Evolutionary conservation across 192 early-diverging fungal species (phyloP), one percentile per base, ranked within the genome.

Genomic region (Dissophora globulifera): DNA sequence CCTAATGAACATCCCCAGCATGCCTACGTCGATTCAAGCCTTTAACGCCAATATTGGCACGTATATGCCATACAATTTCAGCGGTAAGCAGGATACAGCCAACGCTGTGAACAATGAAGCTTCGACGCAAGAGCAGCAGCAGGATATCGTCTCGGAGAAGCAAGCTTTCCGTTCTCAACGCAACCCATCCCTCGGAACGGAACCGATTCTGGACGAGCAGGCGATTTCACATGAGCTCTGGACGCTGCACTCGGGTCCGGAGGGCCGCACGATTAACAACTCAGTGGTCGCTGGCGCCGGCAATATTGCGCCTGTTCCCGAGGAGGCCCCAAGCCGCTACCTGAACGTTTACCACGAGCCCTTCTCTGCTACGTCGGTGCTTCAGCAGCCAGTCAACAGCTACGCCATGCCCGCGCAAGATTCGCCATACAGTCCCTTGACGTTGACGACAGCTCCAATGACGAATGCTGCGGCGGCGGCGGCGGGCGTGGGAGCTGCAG

Each of bases 31-130:
- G 35, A 76, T 76, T 25, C 62, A 66, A 35, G 72, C 64, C 27
- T 67, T 76, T 38, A 76, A 76, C 19, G 71, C 71, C 55, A 75
- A 75, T 50, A 60, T 75, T 17, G 71, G 71, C 16, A 64, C 72
- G 0, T 76, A 76, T 52, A 76, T 76, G 72, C 63, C 72, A 5
- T 76, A 76, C 31, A 76, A 62, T 58, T 76, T 76, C 29, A 67
- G 57, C 22, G 72, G 63, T 25, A 76, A 76, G 56, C 50, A 65
- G 13, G 72, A 60, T 13, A 58, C 56, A 1, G 10, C 50, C 15
- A 5, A 53, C n/a, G n/a, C n/a, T n/a, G n/a, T n/a, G n/a, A n/a
- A n/a, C 23, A 43, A 32, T 20, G 58, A 76, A 5, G 25, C 30
- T 0, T n/a, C n/a, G n/a, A n/a, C n/a, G n/a, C n/a, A n/a, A n/a